phyloP scores from a whole-genome alignment of 768 basidiomycete species.

The Serpula lacrymans region DNA sequence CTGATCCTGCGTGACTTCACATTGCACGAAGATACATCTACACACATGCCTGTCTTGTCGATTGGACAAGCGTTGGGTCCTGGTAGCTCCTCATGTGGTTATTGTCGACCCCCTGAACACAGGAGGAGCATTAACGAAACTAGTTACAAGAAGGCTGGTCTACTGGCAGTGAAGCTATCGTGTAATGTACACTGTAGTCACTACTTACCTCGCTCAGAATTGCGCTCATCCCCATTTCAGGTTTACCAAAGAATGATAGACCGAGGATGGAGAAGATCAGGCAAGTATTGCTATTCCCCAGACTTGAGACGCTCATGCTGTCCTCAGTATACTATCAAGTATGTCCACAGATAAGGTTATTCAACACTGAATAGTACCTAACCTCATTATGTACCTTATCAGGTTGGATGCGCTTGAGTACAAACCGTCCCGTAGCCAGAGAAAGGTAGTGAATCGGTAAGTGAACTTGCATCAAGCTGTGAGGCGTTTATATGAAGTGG shows the following conservation, averaged over 20 bases:
- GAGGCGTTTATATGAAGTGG: not conserved
- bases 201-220: not conserved
- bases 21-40: too few relatives aligned
- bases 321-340: constrained; percentile 94
- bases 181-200: constrained; percentile 41
- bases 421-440: constrained; percentile 68
- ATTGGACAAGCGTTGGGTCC: constrained; percentile 22
- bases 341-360: too few relatives aligned
- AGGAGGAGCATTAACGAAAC: constrained; percentile 37
- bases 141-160: constrained; percentile 44
- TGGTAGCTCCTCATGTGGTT: constrained; percentile 54
- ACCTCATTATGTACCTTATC: constrained; percentile 17
- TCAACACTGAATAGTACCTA: constrained; percentile 16
- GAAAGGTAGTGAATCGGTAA: constrained; percentile 71
- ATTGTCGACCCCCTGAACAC: constrained; percentile 57
- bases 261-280: constrained; percentile 82
- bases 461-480: not conserved
- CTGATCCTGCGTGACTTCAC: too few relatives aligned
- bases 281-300: constrained; percentile 85
- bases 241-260: constrained; percentile 82
- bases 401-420: constrained; percentile 69
- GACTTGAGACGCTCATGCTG: constrained; percentile 82
- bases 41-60: constrained; percentile 22
- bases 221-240: constrained; percentile 31
- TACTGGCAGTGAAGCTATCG: constrained; percentile 49